A percentile compares a stretch with the other conserved stretches of the same genome.
These are phyloP conservation scores for Neurospora crassa DNA, from an alignment of 2,329 filamentous ascomycete genomes.

Conservation along the genomic window DNA sequence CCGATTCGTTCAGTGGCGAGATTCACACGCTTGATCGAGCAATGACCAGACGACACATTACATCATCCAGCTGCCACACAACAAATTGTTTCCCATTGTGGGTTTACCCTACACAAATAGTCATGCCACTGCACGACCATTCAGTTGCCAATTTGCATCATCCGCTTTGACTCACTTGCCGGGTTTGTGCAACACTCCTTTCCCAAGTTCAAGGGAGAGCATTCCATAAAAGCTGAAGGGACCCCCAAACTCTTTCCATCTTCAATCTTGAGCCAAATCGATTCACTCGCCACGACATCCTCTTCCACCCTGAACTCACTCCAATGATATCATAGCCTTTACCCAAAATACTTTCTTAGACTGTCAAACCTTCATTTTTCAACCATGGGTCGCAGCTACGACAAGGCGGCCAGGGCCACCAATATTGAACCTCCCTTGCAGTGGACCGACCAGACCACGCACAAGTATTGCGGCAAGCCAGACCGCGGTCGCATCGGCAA, in stretches of 20 bases:
- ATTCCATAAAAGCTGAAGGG: background rate
- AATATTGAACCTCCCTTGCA: constrained; percentile 6
- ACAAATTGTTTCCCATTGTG: background rate
- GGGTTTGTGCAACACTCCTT: background rate
- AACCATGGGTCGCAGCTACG: constrained; percentile 10
- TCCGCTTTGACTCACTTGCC: background rate
- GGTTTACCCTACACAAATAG: background rate
- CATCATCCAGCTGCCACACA: background rate
- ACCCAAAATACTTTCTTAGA: background rate
- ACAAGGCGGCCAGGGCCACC: constrained; percentile 7
- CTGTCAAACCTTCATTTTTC: background rate
- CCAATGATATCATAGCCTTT: background rate
- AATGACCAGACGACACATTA: background rate
- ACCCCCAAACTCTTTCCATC: background rate
- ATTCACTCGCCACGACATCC: background rate
- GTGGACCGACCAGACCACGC: constrained; percentile 12
- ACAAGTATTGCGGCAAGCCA: constrained; percentile 17
- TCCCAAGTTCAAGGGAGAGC: background rate
- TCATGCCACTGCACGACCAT: background rate
- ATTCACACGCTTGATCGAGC: background rate
- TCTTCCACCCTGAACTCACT: background rate
- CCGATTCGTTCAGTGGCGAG: background rate
- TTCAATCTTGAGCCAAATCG: background rate
- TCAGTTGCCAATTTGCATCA: background rate
- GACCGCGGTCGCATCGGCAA: constrained; percentile 13